Evolutionary conservation across 768 basidiomycete species (phyloP), one percentile per base, ranked within the genome.

Genomic region (Macrolepiota albuminosa): DNA sequence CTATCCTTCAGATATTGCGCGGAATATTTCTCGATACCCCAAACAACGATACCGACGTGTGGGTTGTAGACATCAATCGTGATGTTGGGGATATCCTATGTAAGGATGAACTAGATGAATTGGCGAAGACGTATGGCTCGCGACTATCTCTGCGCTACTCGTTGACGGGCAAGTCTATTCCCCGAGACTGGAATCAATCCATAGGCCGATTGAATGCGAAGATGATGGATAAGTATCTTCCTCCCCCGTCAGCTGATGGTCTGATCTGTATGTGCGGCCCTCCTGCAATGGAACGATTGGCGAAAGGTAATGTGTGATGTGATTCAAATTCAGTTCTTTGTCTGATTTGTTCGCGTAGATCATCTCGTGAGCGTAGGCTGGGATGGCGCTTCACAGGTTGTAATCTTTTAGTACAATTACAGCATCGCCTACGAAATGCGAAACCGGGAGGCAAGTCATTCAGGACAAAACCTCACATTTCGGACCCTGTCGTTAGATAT

Each of bases 1-100:
- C 85, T 0, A 82, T 86, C 48, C 68, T 84, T 0, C 84, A 85
- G 66, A 78, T 85, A 24, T 69, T 85, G 0, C 77, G 81, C 1
- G 73, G 74, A 50, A 71, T 85, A 48, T 68, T 84, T 47, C 67
- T 65, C 24, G 81, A 84, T 58, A 21, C 53, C 0, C 52, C 58
- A 14, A 76, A 80, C 57, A 64, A 63, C 1, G 66, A 72, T 34
- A 78, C 77, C 1, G 72, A 73, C 7, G 70, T 82, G 11, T 84
- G 76, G 76, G 55, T 84, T 18, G 63, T 86, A 42, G 75, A 79
- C 59, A 72, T 77, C 34, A 85, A 86, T 67, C 73, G 74, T 34
- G 73, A 72, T 16, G 71, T 76, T 31, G 70, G 71, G 10, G 84
- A 86, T 63, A 86, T 86, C 54, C 60, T 59, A 21, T 59, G 53